These are phyloP conservation scores for Candida manassasensis DNA, from an alignment of 805 yeast species.

Conservation along the genomic window DNA sequence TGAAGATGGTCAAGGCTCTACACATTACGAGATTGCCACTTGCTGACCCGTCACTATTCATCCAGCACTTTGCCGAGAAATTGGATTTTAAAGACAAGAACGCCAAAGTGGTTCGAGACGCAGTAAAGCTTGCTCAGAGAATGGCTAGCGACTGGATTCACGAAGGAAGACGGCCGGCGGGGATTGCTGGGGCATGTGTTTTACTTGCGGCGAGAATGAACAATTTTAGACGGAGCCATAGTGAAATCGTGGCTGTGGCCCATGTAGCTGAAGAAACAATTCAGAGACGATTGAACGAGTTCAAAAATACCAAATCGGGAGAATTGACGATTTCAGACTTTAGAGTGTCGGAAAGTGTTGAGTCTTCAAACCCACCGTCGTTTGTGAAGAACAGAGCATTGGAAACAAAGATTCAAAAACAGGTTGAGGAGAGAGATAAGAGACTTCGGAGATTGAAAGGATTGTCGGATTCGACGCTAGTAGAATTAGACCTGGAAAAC, in stretches of 20 bases:
- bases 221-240: constrained; percentile 83
- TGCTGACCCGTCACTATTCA: constrained; percentile 91
- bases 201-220: constrained; percentile 95
- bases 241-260: constrained; percentile 92
- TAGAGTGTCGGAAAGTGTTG: constrained; percentile 43
- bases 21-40: constrained; percentile 75
- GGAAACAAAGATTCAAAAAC: constrained; percentile 39
- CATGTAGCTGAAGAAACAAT: constrained; percentile 93
- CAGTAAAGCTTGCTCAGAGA: constrained; percentile 77
- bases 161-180: constrained; percentile 97
- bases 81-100: constrained; percentile 73
- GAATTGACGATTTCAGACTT: constrained; percentile 68
- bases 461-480: constrained; percentile 7
- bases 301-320: constrained; percentile 72
- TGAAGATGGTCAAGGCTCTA: constrained; percentile 84
- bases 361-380: constrained; percentile 77
- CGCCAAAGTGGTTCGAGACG: constrained; percentile 79
- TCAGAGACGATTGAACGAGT: constrained; percentile 86
- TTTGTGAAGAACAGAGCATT: constrained; percentile 56
- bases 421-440: constrained; percentile 18
- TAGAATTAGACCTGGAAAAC: background rate
- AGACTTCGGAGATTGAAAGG: constrained; percentile 21
- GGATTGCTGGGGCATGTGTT: constrained; percentile 95
- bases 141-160: constrained; percentile 96
- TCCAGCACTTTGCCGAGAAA: constrained; percentile 89